Evolutionary conservation across 1,284 basidiomycete genomes (phyloP).

Genomic region (Ustilago crameri): DNA sequence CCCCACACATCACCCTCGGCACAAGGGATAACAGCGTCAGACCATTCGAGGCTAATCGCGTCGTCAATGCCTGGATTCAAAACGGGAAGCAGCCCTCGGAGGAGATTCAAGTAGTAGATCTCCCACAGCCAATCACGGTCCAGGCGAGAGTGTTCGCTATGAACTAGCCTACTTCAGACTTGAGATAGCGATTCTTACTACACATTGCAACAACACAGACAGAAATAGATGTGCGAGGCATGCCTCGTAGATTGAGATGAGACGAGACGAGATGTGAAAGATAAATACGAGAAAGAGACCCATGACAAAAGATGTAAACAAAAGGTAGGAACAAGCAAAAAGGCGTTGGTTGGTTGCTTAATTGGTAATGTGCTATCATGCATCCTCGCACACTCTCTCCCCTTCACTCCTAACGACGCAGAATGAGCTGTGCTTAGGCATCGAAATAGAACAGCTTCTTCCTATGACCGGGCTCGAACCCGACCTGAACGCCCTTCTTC

Average conservation of each 20-base stretch:
- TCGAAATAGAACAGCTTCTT: conserved; percentile 62
- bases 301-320: neutral
- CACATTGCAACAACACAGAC: too few species aligned
- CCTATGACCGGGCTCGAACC: conserved; percentile 34
- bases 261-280: neutral
- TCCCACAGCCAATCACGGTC: neutral
- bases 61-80: conserved; percentile 70
- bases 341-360: neutral
- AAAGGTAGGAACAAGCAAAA: neutral
- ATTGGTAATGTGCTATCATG: too few species aligned
- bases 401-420: too few species aligned
- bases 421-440: conserved; percentile 35
- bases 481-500: conserved; percentile 16
- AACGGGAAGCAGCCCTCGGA: too few species aligned
- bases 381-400: too few species aligned
- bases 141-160: conserved; percentile 27
- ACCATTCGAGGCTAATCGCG: conserved; percentile 77
- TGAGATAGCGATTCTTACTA: neutral
- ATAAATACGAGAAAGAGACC: neutral
- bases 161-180: conserved; percentile 4
- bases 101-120: too few species aligned
- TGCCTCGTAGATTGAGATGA: too few species aligned
- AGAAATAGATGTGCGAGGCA: too few species aligned
- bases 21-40: conserved; percentile 74
- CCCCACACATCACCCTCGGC: conserved; percentile 88